Percentiles rank a stretch among this genome's conserved stretches.
Evolutionary conservation across 2,329 filamentous ascomycete species (phyloP).

Genomic region (Zasmidium citrigriseum): DNA sequence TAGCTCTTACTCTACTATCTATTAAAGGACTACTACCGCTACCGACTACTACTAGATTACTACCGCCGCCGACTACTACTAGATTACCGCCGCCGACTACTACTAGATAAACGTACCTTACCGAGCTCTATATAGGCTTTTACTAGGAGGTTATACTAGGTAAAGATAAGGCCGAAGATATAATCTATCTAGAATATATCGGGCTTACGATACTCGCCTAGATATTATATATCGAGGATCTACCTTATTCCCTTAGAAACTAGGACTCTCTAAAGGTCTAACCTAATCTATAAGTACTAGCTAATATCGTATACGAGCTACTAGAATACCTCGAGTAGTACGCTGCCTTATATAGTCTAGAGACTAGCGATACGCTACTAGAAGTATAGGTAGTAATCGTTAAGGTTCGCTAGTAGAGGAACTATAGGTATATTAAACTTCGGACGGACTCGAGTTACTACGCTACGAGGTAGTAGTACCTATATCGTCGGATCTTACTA

Average conservation of each 20-base stretch:
- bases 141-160: neutral
- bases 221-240: neutral
- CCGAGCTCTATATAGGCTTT: too few relatives aligned
- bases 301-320: neutral
- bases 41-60: too few relatives aligned
- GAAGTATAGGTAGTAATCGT: neutral
- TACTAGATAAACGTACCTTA: too few relatives aligned
- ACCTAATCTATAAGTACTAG: neutral
- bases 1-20: neutral
- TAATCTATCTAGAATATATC: neutral
- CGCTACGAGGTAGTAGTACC: neutral
- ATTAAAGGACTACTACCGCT: too few relatives aligned
- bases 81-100: too few relatives aligned
- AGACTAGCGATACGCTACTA: neutral
- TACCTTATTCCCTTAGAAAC: neutral
- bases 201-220: neutral
- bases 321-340: neutral
- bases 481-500: neutral
- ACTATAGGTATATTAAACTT: neutral
- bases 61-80: too few relatives aligned
- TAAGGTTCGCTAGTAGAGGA: neutral
- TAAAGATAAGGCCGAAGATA: neutral
- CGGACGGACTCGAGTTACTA: neutral
- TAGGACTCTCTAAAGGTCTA: neutral
- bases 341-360: neutral